Conservation (phyloP, 805 yeast genomes). For the Tetrapisispora taiwanensis region DNA sequence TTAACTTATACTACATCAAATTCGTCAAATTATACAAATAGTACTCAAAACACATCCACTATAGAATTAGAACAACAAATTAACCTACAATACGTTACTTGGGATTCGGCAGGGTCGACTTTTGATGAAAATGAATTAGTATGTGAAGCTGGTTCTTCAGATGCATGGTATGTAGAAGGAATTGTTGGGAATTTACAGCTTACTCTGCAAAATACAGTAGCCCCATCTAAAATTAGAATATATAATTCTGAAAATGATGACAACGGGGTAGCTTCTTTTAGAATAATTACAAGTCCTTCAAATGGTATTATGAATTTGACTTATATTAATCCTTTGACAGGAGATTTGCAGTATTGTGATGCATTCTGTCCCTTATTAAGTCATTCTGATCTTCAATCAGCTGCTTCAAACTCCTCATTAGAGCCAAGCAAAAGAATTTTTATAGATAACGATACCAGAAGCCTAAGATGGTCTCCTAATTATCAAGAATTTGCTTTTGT, state of each 20-base stretch:
- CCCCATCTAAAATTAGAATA: slow-evolving; percentile 65
- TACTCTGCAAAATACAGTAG: slow-evolving; percentile 42
- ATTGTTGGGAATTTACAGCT: slow-evolving; percentile 59
- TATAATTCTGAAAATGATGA: slow-evolving; percentile 45
- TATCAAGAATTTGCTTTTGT: slow-evolving; percentile 79
- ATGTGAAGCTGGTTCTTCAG: slow-evolving; percentile 43
- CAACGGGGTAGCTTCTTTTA: slow-evolving; percentile 46
- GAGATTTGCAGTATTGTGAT: slow-evolving; percentile 56
- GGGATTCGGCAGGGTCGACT: slow-evolving; percentile 36
- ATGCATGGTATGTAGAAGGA: slow-evolving; percentile 44
- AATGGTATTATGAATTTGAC: slow-evolving; percentile 87
- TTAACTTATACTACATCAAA: slow-evolving; percentile 16
- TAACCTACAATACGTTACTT: slow-evolving; percentile 46
- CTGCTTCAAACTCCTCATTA: slow-evolving; percentile 23
- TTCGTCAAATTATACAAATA: slow-evolving; percentile 32
- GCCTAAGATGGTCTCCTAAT: slow-evolving; percentile 30
- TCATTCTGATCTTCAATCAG: slow-evolving; percentile 26
- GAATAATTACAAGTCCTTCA: slow-evolving; percentile 68
- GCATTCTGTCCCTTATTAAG: slow-evolving; percentile 75
- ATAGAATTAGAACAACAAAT: slow-evolving; percentile 50
- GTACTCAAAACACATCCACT: slow-evolving; percentile 7
- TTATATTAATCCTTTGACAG: slow-evolving; percentile 65
- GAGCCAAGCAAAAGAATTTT: slow-evolving; percentile 13
- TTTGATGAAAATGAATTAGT: slow-evolving; percentile 32
- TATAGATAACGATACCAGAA: slow-evolving; percentile 30